These are phyloP conservation scores for Lenwebbia sp. DNA, from an alignment of 345 rosid genomes.

Conservation along the genomic window DNA sequence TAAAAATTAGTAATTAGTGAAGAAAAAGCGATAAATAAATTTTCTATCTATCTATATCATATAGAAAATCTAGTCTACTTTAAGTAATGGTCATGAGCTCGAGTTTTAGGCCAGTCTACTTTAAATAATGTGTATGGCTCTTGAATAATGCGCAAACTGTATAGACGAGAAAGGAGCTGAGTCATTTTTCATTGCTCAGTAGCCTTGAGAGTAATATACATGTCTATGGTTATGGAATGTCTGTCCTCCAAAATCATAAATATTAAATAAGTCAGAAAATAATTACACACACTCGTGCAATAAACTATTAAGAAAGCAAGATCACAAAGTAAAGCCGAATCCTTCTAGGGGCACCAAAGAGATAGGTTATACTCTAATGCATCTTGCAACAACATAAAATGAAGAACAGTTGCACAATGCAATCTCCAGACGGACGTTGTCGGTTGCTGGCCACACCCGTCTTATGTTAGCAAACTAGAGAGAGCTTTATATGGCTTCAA, in stretches of 20 bases:
- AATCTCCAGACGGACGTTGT: neutral
- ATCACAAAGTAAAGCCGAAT: neutral
- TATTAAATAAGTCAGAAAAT: neutral
- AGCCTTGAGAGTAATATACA: neutral
- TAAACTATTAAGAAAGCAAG: neutral
- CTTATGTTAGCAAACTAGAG: neutral
- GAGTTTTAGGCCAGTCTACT: neutral
- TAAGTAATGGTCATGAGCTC: neutral
- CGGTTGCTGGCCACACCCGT: neutral
- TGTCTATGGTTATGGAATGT: neutral
- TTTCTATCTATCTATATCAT: neutral
- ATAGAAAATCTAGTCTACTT: neutral
- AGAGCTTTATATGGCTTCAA: neutral
- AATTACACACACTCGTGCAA: neutral
- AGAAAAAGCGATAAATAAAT: neutral
- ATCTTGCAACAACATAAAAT: neutral
- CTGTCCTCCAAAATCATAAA: neutral
- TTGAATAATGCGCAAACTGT: neutral
- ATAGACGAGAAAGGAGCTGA: neutral
- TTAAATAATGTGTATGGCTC: neutral
- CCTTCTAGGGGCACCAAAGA: neutral
- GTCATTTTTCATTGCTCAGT: neutral
- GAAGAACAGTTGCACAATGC: neutral
- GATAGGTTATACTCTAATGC: neutral
- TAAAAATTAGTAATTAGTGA: neutral